Evolutionary conservation across 768 basidiomycete species (phyloP), one percentile per base, ranked within the genome.

Genomic region (Omphalotus guepiniiformis): DNA sequence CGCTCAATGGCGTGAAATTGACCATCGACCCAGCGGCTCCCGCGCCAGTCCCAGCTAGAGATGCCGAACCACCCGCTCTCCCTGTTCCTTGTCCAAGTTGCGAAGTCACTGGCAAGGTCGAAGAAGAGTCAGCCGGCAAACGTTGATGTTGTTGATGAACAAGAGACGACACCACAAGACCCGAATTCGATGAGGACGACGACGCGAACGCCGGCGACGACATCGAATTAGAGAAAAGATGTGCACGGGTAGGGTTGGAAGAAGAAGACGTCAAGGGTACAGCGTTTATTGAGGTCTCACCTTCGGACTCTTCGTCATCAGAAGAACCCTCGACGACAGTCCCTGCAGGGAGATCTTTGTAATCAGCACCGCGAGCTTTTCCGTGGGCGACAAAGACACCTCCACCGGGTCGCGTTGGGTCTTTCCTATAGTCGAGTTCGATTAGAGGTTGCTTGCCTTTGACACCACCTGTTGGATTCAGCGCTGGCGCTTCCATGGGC

Each of bases 391-490:
- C 62, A 55, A 88, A 96, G 6, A 94, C 82, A 9, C 93, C 93
- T 7, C 85, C 84, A n/a, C 91, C 92, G 9, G 90, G 89, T 39
- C 85, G 76, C 39, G 82, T 81, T 6, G 80, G 76, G 62, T 95
- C 93, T 53, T 85, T 84, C 58, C 80, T 76, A 68, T 88, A 95
- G 52, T 82, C 75, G 44, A 93, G 66, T 36, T 74, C 72, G 19
- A 60, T 65, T 3, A 76, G 57, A 4, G 75, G 78, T n/a, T 71
- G 74, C 53, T 73, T 76, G 42, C 66, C 77, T 28, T 70, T 80
- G 49, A 79, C 81, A 23, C 85, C 84, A 1, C 89, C 86, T 0
- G 76, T 83, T 3, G 93, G 92, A 60, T 93, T 93, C 48, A 92
- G 72, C n/a, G 78, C 71, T 8, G 84, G 80, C 0, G 80, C 72